These are phyloP conservation scores for Brassica carinata DNA, from an alignment of 345 rosid genomes.

Conservation along the genomic window DNA sequence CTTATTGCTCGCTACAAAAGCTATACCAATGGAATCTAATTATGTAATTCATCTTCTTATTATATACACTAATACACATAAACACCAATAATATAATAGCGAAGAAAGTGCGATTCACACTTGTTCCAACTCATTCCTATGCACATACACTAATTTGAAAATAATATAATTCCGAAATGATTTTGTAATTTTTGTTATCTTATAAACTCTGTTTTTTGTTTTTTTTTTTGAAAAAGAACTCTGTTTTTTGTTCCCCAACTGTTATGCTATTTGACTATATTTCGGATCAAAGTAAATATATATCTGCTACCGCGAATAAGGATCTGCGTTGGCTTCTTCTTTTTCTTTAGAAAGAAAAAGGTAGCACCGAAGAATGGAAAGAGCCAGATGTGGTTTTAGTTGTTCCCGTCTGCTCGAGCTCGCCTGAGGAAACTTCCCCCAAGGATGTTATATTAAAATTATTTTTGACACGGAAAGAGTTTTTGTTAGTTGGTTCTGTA, in stretches of 20 bases:
- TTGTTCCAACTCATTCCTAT: not conserved
- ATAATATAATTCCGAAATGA: not conserved
- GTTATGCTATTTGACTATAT: not conserved
- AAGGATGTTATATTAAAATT: not conserved
- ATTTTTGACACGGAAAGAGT: not conserved
- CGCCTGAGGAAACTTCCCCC: no score
- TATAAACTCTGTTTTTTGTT: not conserved
- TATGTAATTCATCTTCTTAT: slow-evolving; percentile 25
- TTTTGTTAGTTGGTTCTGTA: not conserved
- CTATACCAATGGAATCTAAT: slow-evolving; percentile 29
- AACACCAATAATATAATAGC: not conserved
- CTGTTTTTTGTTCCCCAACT: not conserved
- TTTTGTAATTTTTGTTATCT: not conserved
- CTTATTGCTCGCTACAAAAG: slow-evolving; percentile 36
- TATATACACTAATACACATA: slow-evolving; percentile 6
- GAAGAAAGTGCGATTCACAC: not conserved
- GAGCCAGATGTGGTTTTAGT: no score
- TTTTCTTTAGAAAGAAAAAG: no score
- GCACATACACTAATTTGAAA: not conserved
- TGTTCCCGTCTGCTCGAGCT: no score
- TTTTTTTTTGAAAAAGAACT: not conserved
- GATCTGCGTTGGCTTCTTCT: no score
- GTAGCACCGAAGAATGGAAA: no score
- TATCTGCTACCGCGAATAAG: no score
- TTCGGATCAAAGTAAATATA: not conserved